Conservation (phyloP, 352 stramenopile genomes). For the Phytophthora hybrid region DNA sequence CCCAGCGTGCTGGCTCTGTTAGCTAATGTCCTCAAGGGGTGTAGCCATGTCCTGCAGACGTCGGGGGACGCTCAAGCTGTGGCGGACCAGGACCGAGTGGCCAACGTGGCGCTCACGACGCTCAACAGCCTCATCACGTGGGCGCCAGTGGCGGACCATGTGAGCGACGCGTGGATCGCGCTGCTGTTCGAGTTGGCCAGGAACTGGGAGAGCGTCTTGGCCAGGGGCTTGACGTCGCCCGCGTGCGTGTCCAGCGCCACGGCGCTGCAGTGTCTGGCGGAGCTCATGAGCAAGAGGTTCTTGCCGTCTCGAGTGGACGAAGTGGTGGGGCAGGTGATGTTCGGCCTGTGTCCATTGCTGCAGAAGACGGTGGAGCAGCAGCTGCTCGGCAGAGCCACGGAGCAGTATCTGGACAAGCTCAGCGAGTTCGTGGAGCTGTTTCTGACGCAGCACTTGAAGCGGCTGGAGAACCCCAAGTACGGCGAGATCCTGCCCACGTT, state of each 20-base stretch:
- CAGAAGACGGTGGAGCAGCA: slow-evolving; percentile 71
- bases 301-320: slow-evolving; percentile 45
- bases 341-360: slow-evolving; percentile 61
- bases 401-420: slow-evolving; percentile 81
- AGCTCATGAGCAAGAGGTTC: slow-evolving; percentile 79
- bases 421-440: slow-evolving; percentile 81
- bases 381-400: slow-evolving; percentile 50
- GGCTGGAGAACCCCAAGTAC: slow-evolving; percentile 69
- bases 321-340: slow-evolving; percentile 66
- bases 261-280: slow-evolving; percentile 66
- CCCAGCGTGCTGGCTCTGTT: slow-evolving; percentile 61
- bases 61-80: slow-evolving; percentile 18
- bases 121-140: slow-evolving; percentile 63
- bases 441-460: slow-evolving; percentile 76
- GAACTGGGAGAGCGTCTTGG: slow-evolving; percentile 48
- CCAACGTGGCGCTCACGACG: slow-evolving; percentile 60
- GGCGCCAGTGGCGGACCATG: slow-evolving; percentile 60
- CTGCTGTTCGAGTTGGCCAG: slow-evolving; percentile 67
- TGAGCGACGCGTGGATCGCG: slow-evolving; percentile 66
- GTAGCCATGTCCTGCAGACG: slow-evolving; percentile 53
- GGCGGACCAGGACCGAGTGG: slow-evolving; percentile 53
- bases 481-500: slow-evolving; percentile 59
- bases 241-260: slow-evolving; percentile 57
- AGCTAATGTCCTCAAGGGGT: slow-evolving; percentile 53
- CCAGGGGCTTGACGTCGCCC: slow-evolving; percentile 32